A percentile compares a stretch with the other conserved stretches of the same genome.
Conservation (phyloP, 2,329 filamentous ascomycete species). For the Aaosphaeria arxii region DNA sequence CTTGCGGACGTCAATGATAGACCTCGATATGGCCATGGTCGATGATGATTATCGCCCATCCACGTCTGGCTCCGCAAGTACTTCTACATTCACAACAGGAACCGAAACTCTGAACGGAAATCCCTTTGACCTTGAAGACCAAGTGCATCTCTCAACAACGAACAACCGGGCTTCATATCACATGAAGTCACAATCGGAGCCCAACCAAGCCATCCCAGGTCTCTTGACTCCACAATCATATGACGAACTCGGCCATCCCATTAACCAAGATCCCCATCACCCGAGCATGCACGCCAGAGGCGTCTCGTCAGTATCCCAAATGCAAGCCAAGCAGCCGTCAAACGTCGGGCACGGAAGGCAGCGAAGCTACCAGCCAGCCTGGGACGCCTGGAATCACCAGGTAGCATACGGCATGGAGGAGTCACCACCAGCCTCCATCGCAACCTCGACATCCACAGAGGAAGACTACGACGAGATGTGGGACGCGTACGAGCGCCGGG, state of each 20-base stretch:
- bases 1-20: conserved; percentile 45
- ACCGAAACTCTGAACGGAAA: conserved; percentile 44
- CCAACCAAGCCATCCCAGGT: conserved; percentile 35
- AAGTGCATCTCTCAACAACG: conserved; percentile 35
- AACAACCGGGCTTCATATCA: conserved; percentile 39
- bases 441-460: conserved; percentile 28
- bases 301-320: conserved; percentile 32
- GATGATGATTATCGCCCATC: conserved; percentile 43
- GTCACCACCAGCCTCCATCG: conserved; percentile 27
- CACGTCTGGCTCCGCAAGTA: conserved; percentile 38
- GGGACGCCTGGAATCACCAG: conserved; percentile 33
- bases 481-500: conserved; percentile 26
- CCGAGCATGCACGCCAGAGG: conserved; percentile 31
- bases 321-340: conserved; percentile 24
- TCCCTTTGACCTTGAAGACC: conserved; percentile 50
- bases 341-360: conserved; percentile 20
- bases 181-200: conserved; percentile 40
- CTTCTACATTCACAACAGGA: conserved; percentile 29
- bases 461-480: conserved; percentile 33
- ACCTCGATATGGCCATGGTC: conserved; percentile 37
- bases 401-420: conserved; percentile 31
- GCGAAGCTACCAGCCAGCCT: conserved; percentile 25
- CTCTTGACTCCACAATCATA: conserved; percentile 35
- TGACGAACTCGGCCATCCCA: conserved; percentile 33
- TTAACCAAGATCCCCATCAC: conserved; percentile 25